phyloP scores from a whole-genome alignment of 768 basidiomycete species.

The Strobilomyces echinocephalus region DNA sequence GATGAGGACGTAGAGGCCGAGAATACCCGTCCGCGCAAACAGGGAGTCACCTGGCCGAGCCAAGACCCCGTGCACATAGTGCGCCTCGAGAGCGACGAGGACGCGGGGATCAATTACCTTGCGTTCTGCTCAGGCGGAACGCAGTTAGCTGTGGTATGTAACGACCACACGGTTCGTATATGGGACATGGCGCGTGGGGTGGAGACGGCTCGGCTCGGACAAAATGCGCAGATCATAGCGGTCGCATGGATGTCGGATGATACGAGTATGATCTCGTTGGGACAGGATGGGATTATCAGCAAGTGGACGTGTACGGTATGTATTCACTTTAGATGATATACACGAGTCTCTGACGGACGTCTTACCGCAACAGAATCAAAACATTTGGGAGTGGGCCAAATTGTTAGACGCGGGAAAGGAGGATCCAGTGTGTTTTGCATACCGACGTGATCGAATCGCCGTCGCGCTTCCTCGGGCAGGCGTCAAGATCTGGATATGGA shows the following conservation, averaged over 20 bases:
- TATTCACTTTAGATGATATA: conserved; percentile 5
- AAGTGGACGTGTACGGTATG: conserved; percentile 57
- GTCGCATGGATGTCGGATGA: conserved; percentile 60
- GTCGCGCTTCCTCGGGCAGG: conserved; percentile 55
- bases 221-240: conserved; percentile 44
- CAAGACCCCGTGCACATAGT: conserved; percentile 35
- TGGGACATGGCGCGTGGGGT: conserved; percentile 46
- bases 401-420: conserved; percentile 47
- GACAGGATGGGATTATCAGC: conserved; percentile 52
- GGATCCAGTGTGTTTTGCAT: conserved; percentile 50
- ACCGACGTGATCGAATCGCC: conserved; percentile 53
- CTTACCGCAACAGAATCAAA: conserved; percentile 35
- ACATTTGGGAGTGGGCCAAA: conserved; percentile 54
- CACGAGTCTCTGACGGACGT: too few relatives aligned
- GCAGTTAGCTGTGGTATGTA: conserved; percentile 55
- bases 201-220: conserved; percentile 55
- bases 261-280: conserved; percentile 51
- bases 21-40: conserved; percentile 31
- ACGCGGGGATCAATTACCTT: conserved; percentile 45
- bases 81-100: conserved; percentile 42
- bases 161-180: conserved; percentile 59
- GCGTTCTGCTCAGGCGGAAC: conserved; percentile 50
- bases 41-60: conserved; percentile 45
- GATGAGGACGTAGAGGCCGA: conserved; percentile 24
- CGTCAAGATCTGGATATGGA: conserved; percentile 62